These are phyloP conservation scores for Gleditsia sinensis DNA, from an alignment of 306 rosid species.

Conservation along the genomic window DNA sequence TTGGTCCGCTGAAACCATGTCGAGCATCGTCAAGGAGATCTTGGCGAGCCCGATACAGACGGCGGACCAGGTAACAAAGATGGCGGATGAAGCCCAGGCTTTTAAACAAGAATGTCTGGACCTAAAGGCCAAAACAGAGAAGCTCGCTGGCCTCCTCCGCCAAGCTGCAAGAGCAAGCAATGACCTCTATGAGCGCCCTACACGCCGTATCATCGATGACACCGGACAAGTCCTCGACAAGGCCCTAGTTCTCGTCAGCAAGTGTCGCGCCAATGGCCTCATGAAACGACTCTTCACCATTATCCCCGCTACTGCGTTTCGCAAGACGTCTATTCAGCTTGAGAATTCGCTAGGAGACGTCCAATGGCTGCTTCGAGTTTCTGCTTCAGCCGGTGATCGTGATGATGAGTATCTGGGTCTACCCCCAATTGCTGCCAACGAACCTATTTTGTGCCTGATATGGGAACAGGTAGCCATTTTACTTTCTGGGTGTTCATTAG, in stretches of 20 bases:
- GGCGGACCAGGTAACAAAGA: constrained; percentile 64
- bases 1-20: constrained; percentile 43
- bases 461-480: constrained; percentile 64
- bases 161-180: constrained; percentile 61
- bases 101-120: constrained; percentile 56
- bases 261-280: constrained; percentile 56
- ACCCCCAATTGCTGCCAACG: constrained; percentile 66
- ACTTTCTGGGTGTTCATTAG: constrained; percentile 41
- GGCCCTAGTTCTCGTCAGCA: constrained; percentile 47
- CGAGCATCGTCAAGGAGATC: constrained; percentile 67
- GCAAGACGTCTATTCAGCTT: constrained; percentile 48
- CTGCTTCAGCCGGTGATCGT: constrained; percentile 50
- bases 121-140: constrained; percentile 56
- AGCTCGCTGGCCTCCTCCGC: constrained; percentile 57
- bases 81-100: constrained; percentile 53
- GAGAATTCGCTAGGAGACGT: constrained; percentile 67
- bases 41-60: constrained; percentile 69
- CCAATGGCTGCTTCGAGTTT: constrained; percentile 65
- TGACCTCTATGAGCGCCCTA: constrained; percentile 72
- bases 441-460: constrained; percentile 56
- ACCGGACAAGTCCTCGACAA: constrained; percentile 62
- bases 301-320: constrained; percentile 53
- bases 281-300: constrained; percentile 66
- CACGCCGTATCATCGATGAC: constrained; percentile 67
- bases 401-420: constrained; percentile 57